These are phyloP conservation scores for Berberis vulgaris DNA, from an alignment of 164 flowering plant genomes.

Conservation along the genomic window DNA sequence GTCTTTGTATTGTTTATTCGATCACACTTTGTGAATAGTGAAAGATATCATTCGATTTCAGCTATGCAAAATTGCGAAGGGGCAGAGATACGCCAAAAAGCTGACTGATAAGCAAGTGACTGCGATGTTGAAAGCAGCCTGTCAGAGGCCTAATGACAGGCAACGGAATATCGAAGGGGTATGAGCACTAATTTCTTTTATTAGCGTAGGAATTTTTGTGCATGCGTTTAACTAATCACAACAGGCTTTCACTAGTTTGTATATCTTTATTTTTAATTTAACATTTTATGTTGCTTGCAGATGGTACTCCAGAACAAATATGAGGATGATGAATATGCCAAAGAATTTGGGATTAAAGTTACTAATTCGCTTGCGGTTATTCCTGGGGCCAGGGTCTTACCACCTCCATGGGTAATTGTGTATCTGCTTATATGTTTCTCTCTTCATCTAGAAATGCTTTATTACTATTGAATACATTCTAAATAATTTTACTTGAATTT, in stretches of 20 bases:
- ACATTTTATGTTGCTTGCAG: constrained; percentile 17
- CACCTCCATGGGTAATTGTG: constrained; percentile 59
- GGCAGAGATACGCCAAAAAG: constrained; percentile 52
- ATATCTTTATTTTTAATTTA: neutral
- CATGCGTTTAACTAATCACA: too few species aligned
- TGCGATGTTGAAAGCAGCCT: constrained; percentile 47
- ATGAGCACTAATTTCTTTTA: neutral
- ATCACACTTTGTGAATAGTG: neutral
- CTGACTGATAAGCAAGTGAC: constrained; percentile 66
- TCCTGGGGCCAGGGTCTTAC: constrained; percentile 62
- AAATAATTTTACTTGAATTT: neutral
- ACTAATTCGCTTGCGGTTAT: constrained; percentile 20
- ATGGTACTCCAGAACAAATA: constrained; percentile 30
- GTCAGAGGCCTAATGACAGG: constrained; percentile 51
- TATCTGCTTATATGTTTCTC: neutral
- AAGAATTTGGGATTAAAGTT: constrained; percentile 65
- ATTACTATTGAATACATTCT: neutral
- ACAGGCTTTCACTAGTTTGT: neutral
- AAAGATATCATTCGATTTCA: constrained; percentile 8
- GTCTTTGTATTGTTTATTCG: neutral
- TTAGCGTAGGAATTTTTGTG: neutral
- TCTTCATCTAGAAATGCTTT: neutral
- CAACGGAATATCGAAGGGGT: constrained; percentile 33
- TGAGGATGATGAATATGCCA: constrained; percentile 19
- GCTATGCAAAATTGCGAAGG: constrained; percentile 52